These are phyloP conservation scores for Gymnopilus dilepis DNA, from an alignment of 768 basidiomycete species.

Conservation along the genomic window DNA sequence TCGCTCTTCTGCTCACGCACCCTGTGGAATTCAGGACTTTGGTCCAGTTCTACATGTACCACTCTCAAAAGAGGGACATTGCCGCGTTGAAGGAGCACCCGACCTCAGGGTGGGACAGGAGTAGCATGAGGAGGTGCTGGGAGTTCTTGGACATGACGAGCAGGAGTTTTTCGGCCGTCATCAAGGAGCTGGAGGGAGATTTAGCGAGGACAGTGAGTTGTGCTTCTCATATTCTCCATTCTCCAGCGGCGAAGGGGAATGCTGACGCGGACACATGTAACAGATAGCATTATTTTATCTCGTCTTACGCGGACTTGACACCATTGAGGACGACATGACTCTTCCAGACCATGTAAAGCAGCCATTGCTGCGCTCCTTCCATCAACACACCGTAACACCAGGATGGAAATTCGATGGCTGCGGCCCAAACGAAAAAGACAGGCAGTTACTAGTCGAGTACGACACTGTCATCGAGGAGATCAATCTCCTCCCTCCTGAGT, in stretches of 20 bases:
- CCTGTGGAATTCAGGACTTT: slow-evolving; percentile 85
- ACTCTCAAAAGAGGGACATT: slow-evolving; percentile 84
- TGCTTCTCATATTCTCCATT: not conserved
- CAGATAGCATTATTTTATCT: slow-evolving; percentile 97
- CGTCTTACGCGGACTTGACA: slow-evolving; percentile 92
- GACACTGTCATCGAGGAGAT: slow-evolving; percentile 82
- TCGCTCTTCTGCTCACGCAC: slow-evolving; percentile 74
- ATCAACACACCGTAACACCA: slow-evolving; percentile 75
- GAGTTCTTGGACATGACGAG: slow-evolving; percentile 86
- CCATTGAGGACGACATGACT: slow-evolving; percentile 98
- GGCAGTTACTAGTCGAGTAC: slow-evolving; percentile 84
- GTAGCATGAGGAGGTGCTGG: slow-evolving; percentile 91
- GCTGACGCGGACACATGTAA: not conserved
- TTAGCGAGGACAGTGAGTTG: slow-evolving; percentile 85
- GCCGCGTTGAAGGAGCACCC: slow-evolving; percentile 72
- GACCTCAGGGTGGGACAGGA: slow-evolving; percentile 86
- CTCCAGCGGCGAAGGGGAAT: too few species aligned
- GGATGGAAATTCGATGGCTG: slow-evolving; percentile 87
- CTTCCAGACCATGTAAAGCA: slow-evolving; percentile 87
- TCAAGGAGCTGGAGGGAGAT: slow-evolving; percentile 96
- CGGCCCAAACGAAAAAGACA: slow-evolving; percentile 89
- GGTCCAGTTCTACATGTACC: slow-evolving; percentile 82
- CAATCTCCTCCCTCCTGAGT: slow-evolving; percentile 68
- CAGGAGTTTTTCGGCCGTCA: slow-evolving; percentile 89
- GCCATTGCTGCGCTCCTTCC: slow-evolving; percentile 81